Percentiles rank a stretch among this genome's conserved stretches.
phyloP scores from a whole-genome alignment of 805 yeast genomes.

The Lipomyces spencermartinsiae region DNA sequence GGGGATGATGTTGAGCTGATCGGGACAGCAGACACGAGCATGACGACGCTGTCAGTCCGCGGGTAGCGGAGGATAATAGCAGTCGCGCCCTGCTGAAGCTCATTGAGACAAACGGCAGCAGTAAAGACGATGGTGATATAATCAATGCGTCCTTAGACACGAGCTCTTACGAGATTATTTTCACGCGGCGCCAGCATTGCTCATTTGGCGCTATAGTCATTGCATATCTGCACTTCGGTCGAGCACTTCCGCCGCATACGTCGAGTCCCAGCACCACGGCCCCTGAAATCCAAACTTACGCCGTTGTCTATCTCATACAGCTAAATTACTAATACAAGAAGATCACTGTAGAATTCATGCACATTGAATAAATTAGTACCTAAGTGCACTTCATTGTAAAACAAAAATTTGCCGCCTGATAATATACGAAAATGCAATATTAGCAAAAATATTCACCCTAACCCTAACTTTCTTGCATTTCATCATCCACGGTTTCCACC shows the following conservation, averaged over 20 bases:
- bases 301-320: neutral
- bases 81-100: neutral
- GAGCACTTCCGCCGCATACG: neutral
- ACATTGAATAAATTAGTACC: neutral
- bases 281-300: neutral
- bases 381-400: neutral
- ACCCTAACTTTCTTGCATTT: too few relatives aligned
- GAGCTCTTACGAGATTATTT: too few relatives aligned
- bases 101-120: neutral
- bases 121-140: neutral
- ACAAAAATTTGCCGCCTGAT: neutral
- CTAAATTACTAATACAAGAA: neutral
- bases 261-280: neutral
- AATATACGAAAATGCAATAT: neutral
- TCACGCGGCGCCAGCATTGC: neutral
- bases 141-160: neutral
- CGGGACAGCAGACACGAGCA: neutral
- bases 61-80: constrained; percentile 1
- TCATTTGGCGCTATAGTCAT: neutral
- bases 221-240: neutral
- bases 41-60: neutral
- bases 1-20: neutral
- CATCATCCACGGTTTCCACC: neutral
- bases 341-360: neutral
- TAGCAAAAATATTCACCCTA: neutral